These are phyloP conservation scores for Beauveria asiatica DNA, from an alignment of 2,329 filamentous ascomycete genomes.

Conservation along the genomic window DNA sequence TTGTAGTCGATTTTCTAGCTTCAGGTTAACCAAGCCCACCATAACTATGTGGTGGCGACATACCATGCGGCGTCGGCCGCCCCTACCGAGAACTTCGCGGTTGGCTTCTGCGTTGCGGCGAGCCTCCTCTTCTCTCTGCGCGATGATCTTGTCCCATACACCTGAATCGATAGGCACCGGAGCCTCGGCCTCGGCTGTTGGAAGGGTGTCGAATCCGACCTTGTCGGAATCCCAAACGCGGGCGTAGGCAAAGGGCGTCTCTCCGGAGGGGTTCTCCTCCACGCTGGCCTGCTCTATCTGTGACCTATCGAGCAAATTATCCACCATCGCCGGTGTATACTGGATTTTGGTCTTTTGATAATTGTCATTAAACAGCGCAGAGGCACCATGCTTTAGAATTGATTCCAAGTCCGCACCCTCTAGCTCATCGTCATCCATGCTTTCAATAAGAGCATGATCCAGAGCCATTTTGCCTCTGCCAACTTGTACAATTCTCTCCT, in stretches of 20 bases:
- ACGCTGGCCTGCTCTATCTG: constrained; percentile 64
- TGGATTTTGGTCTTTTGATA: constrained; percentile 62
- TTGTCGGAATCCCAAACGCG: constrained; percentile 86
- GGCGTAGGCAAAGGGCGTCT: constrained; percentile 81
- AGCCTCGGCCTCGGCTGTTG: constrained; percentile 42
- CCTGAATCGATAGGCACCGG: constrained; percentile 51
- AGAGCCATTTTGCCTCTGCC: constrained; percentile 93
- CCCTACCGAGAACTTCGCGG: constrained; percentile 73
- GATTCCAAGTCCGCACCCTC: constrained; percentile 74
- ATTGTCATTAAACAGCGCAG: constrained; percentile 74
- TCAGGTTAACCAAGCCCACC: background rate
- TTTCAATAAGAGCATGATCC: constrained; percentile 89
- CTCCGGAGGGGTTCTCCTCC: constrained; percentile 54
- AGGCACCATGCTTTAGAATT: constrained; percentile 79
- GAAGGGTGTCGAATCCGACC: constrained; percentile 56
- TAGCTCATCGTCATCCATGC: constrained; percentile 77
- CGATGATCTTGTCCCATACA: constrained; percentile 86
- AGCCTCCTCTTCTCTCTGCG: constrained; percentile 71
- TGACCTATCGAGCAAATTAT: constrained; percentile 81
- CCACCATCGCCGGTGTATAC: constrained; percentile 77
- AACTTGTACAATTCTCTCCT: constrained; percentile 94
- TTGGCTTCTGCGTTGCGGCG: constrained; percentile 60
- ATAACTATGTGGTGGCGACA: constrained; percentile 10
- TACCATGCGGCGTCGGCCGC: constrained; percentile 58
- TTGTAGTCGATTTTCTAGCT: constrained; percentile 28